Base-by-base conservation (phyloP, 768 basidiomycete species). In the Boletus barrowsii region DNA sequence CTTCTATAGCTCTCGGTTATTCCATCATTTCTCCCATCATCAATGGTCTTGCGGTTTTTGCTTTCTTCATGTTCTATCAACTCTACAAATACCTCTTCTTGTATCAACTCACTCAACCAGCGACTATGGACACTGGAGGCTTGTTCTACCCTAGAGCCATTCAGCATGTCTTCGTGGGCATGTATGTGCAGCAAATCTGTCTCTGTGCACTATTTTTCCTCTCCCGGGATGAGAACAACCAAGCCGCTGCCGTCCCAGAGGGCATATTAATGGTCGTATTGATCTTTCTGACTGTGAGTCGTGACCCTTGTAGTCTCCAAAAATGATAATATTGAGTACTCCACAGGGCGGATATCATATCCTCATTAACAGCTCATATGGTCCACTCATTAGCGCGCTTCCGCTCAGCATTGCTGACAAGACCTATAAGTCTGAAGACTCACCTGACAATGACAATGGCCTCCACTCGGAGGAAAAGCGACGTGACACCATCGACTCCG, bases 61-160 rank as follows among this genome's bases (percentile, higher is more conserved):
- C 90, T 1, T 97, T 98, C 77, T 85, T 89, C 70, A 70, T 87
- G 42, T 90, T 93, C 72, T 95, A 88, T 70, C 74, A 84, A 55
- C 72, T 92, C 35, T 93, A 90, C 80, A 92, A 90, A 70, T 93
- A 93, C 62, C 81, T 91, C 30, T 93, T 90, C 80, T 75, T 90
- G 49, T 93, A 83, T 76, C 84, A 82, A 56, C 82, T 83, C 62
- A 84, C 90, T 51, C 87, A 93, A 67, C 81, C 86, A 4, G 67
- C 79, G 0, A 72, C 79, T 5, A 75, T 75, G 47, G 94, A 97
- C 51, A 96, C 93, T 0, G 96, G 96, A 36, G 97, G 97, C 0
- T 68, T 91, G 46, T 98, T 97, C 78, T 98, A 93, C 79, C 95
- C 95, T 22, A 90, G 87, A 71, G 96, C 97, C 5, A 83, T 98